Percentiles rank a stretch among this genome's conserved stretches.
phyloP scores from a whole-genome alignment of 345 rosid species.

The Eucalyptus sp. region DNA sequence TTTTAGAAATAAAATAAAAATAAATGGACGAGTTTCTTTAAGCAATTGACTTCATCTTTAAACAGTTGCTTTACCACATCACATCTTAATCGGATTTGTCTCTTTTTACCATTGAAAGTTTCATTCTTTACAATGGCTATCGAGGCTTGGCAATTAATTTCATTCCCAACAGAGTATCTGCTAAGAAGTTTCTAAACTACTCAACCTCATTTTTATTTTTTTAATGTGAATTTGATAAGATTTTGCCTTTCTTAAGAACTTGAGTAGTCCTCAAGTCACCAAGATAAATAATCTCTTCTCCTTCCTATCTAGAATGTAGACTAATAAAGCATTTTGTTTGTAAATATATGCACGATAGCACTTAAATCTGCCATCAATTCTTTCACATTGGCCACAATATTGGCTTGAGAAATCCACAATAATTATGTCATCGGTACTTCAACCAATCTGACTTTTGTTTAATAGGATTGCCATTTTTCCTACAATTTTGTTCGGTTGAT shows the following conservation, averaged over 20 bases:
- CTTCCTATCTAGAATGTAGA: background rate
- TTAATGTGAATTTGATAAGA: background rate
- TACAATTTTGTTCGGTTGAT: too few relatives aligned
- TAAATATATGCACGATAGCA: background rate
- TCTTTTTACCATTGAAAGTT: background rate
- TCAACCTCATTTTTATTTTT: background rate
- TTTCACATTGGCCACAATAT: background rate
- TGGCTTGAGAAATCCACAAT: too few relatives aligned
- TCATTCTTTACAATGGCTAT: too few relatives aligned
- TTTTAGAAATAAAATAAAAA: too few relatives aligned
- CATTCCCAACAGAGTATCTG: too few relatives aligned
- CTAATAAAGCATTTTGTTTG: background rate
- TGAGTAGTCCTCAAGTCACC: background rate
- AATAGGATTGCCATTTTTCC: background rate
- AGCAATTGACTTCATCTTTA: background rate
- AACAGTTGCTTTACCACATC: background rate
- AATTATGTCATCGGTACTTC: too few relatives aligned
- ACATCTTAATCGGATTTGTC: fast-evolving
- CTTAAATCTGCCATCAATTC: background rate
- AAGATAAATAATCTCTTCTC: background rate
- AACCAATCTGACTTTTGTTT: background rate
- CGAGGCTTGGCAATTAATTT: too few relatives aligned
- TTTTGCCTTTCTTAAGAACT: too few relatives aligned
- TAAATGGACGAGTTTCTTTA: background rate
- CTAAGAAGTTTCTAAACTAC: background rate